These are phyloP conservation scores for Phyllostachys edulis DNA, from an alignment of 176 grass and related monocot species.

Conservation along the genomic window DNA sequence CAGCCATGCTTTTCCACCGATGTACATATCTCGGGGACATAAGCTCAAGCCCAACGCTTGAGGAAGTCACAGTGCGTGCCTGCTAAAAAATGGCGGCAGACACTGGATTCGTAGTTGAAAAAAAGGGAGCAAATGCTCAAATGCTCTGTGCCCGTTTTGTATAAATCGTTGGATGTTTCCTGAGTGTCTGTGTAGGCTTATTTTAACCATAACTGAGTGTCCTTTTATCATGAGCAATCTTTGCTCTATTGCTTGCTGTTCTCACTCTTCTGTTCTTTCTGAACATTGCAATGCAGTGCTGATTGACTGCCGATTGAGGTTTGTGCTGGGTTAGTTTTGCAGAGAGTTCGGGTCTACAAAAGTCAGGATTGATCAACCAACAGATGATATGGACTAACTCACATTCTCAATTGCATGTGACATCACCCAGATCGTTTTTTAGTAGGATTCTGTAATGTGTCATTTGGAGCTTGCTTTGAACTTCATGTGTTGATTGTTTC, in stretches of 20 bases:
- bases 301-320: background rate
- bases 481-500: background rate
- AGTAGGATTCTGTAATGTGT: too few species aligned
- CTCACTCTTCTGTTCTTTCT: background rate
- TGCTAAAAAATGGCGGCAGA: slow-evolving; percentile 18
- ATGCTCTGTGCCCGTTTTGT: background rate
- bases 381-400: background rate
- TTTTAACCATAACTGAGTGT: background rate
- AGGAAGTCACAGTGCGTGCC: slow-evolving; percentile 8
- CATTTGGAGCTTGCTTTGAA: background rate
- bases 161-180: slow-evolving; percentile 2
- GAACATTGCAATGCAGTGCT: background rate
- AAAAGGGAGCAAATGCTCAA: background rate
- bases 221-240: background rate
- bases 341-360: background rate
- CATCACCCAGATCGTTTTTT: background rate
- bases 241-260: background rate
- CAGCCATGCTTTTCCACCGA: background rate
- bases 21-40: slow-evolving; percentile 32
- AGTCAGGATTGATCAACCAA: background rate
- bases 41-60: slow-evolving; percentile 13
- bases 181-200: background rate
- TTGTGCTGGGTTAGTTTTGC: background rate
- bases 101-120: background rate
- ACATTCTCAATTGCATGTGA: background rate